Evolutionary conservation across 2,329 filamentous ascomycete genomes (phyloP).

Genomic region (Colletotrichum godetiae): DNA sequence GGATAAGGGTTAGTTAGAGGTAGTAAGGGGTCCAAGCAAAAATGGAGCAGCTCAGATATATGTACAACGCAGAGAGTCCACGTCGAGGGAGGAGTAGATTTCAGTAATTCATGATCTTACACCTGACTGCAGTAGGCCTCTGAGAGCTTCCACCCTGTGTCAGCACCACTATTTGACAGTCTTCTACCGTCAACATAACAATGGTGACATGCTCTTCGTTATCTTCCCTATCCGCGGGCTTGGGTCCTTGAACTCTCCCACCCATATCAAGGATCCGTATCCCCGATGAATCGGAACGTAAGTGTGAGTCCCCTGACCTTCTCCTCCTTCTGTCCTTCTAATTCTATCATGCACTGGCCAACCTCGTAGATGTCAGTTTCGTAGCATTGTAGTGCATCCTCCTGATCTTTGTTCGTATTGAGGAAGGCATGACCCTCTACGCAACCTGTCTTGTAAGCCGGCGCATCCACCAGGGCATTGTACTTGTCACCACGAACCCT

Average conservation of each 20-base stretch:
- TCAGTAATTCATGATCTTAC: too few species aligned
- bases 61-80: too few species aligned
- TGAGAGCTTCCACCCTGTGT: too few species aligned
- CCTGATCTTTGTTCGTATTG: not conserved
- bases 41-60: too few species aligned
- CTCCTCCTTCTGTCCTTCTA: not conserved
- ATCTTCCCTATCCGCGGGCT: too few species aligned
- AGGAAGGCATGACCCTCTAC: not conserved
- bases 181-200: too few species aligned
- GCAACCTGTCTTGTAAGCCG: not conserved
- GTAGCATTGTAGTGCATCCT: not conserved
- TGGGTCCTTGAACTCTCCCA: not conserved
- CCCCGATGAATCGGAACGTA: not conserved
- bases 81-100: too few species aligned
- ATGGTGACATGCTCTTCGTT: too few species aligned
- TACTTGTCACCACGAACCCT: conserved; percentile 48
- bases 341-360: not conserved
- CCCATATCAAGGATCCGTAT: not conserved
- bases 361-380: conserved; percentile 7
- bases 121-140: too few species aligned
- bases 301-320: not conserved
- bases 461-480: conserved; percentile 49
- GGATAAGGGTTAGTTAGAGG: too few species aligned
- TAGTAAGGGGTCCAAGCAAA: too few species aligned
- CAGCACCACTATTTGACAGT: too few species aligned